phyloP scores from a whole-genome alignment of 2,329 filamentous ascomycete species.

The Cercospora berteroae region DNA sequence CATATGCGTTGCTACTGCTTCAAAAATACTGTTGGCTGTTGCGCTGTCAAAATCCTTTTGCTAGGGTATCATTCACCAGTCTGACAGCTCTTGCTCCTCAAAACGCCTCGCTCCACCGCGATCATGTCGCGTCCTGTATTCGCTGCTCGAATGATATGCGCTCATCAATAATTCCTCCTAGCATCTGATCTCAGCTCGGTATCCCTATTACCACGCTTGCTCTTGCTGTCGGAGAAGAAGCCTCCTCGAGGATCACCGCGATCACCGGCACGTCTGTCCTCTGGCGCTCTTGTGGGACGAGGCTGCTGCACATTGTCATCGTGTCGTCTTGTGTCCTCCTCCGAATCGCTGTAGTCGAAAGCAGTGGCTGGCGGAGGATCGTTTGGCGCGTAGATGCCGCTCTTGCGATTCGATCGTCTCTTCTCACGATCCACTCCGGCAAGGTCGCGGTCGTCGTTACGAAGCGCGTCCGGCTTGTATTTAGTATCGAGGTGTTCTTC shows the following conservation, averaged over 20 bases:
- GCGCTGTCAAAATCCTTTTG: background rate
- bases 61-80: background rate
- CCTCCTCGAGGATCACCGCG: slow-evolving; percentile 8
- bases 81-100: background rate
- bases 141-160: background rate
- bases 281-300: slow-evolving; percentile 16
- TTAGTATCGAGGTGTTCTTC: slow-evolving; percentile 67
- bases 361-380: slow-evolving; percentile 47
- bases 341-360: slow-evolving; percentile 34
- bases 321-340: slow-evolving; percentile 13
- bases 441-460: slow-evolving; percentile 30
- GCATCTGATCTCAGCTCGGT: slow-evolving; percentile 14
- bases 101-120: background rate
- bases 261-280: slow-evolving; percentile 21
- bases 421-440: slow-evolving; percentile 33
- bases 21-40: background rate
- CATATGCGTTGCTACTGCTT: background rate
- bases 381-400: slow-evolving; percentile 35
- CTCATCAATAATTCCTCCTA: slow-evolving; percentile 14
- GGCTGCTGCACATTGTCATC: slow-evolving; percentile 18
- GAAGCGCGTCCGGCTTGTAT: slow-evolving; percentile 51
- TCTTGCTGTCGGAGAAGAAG: slow-evolving; percentile 23
- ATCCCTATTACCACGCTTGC: slow-evolving; percentile 8
- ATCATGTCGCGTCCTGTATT: background rate
- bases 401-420: slow-evolving; percentile 36